Conservation (phyloP, 768 basidiomycete species). For the Kwoniella pini region DNA sequence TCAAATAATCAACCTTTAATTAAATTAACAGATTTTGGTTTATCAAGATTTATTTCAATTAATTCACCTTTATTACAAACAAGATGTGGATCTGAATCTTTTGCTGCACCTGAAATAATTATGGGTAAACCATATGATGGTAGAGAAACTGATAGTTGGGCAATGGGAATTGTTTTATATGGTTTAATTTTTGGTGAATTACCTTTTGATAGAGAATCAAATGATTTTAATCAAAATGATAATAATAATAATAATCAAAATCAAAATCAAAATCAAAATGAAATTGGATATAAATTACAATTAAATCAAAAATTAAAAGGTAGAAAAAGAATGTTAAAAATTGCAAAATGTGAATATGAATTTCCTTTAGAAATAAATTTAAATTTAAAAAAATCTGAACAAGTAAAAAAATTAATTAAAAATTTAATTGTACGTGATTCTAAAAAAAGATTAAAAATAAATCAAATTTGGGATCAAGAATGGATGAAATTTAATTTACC, state of each 20-base stretch:
- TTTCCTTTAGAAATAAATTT: too few relatives aligned
- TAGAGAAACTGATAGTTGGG: conserved; percentile 83
- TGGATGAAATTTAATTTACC: conserved; percentile 57
- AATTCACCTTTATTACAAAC: conserved; percentile 67
- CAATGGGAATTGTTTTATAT: conserved; percentile 82
- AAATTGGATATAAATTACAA: background rate
- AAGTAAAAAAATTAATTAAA: conserved; percentile 60
- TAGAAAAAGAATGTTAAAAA: conserved; percentile 63
- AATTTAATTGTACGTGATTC: conserved; percentile 68
- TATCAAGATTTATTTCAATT: conserved; percentile 79
- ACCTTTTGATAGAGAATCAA: conserved; percentile 63
- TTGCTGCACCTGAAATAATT: conserved; percentile 65
- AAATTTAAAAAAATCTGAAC: too few relatives aligned
- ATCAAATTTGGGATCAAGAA: conserved; percentile 63
- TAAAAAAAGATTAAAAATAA: conserved; percentile 64
- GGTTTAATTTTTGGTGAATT: conserved; percentile 69
- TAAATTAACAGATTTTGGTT: conserved; percentile 85
- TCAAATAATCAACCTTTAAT: conserved; percentile 63
- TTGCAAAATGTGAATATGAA: conserved; percentile 74
- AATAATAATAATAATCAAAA: conserved; percentile 22
- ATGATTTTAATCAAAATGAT: conserved; percentile 5
- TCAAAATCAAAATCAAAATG: conserved; percentile 4
- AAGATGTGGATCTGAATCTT: conserved; percentile 83
- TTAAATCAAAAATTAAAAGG: conserved; percentile 26
- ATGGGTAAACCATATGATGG: conserved; percentile 71